These are phyloP conservation scores for Lactifluus volemus DNA, from an alignment of 768 basidiomycete genomes.

Conservation along the genomic window DNA sequence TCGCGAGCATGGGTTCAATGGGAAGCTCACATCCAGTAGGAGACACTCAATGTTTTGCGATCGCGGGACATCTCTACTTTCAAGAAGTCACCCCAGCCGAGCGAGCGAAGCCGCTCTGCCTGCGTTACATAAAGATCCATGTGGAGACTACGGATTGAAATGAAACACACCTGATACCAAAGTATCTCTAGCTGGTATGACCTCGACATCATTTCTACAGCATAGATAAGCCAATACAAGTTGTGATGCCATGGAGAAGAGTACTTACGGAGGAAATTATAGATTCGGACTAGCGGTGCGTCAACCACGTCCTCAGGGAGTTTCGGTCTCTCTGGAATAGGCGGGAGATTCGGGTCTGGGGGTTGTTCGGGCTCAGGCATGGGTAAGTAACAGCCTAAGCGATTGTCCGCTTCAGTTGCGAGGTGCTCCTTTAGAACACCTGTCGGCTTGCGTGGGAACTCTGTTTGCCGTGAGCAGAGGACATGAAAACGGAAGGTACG, in stretches of 20 bases:
- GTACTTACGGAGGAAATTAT: conserved; percentile 79
- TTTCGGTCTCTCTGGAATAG: conserved; percentile 31
- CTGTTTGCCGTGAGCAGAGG: conserved; percentile 29
- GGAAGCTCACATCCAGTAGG: conserved; percentile 76
- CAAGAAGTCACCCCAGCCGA: conserved; percentile 81
- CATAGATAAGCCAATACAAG: conserved; percentile 9
- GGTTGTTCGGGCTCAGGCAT: conserved; percentile 24
- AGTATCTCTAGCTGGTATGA: conserved; percentile 90
- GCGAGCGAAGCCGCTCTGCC: conserved; percentile 70
- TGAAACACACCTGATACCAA: conserved; percentile 53
- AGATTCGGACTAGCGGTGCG: conserved; percentile 75
- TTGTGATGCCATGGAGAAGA: not conserved
- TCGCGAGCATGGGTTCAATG: not conserved
- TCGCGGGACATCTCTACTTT: conserved; percentile 60
- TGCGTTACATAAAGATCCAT: conserved; percentile 12
- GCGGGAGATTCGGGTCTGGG: conserved; percentile 34
- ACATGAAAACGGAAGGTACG: not conserved
- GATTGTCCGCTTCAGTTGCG: conserved; percentile 61
- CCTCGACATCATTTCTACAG: conserved; percentile 78
- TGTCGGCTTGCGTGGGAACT: conserved; percentile 63
- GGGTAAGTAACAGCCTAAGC: conserved; percentile 55
- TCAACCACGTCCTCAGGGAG: conserved; percentile 60
- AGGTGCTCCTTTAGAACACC: conserved; percentile 59
- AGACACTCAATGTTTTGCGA: conserved; percentile 56
- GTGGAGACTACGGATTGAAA: not conserved